Evolutionary conservation across 768 basidiomycete genomes (phyloP).

Genomic region (Mycena indigotica): DNA sequence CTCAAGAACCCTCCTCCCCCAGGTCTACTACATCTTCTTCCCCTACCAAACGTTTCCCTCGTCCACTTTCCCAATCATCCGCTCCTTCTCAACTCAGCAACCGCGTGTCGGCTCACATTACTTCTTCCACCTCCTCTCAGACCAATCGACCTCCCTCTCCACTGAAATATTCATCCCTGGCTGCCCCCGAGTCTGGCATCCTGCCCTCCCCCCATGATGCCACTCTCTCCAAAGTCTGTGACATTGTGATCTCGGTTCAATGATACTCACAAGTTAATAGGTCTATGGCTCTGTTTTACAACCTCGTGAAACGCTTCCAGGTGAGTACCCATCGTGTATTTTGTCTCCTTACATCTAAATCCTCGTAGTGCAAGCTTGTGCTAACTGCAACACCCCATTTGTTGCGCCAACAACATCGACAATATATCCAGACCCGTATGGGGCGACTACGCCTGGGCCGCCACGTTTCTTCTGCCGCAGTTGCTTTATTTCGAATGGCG

Average conservation of each 20-base stretch:
- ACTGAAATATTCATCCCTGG: conserved; percentile 51
- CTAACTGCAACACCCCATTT: conserved; percentile 63
- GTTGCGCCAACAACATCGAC: conserved; percentile 76
- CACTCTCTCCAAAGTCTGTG: conserved; percentile 78
- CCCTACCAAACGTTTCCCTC: conserved; percentile 52
- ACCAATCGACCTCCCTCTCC: conserved; percentile 55
- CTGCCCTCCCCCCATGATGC: conserved; percentile 56
- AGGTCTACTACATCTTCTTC: conserved; percentile 26
- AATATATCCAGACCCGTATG: conserved; percentile 75
- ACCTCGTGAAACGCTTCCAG: conserved; percentile 74
- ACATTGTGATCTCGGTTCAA: too few species aligned
- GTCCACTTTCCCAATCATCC: conserved; percentile 41
- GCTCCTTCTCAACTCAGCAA: conserved; percentile 39
- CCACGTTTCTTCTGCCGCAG: conserved; percentile 72
- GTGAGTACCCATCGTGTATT: too few species aligned
- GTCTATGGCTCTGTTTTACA: conserved; percentile 84
- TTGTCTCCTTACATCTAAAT: too few species aligned
- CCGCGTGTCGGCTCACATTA: conserved; percentile 61
- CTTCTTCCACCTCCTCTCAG: conserved; percentile 46
- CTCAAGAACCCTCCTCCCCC: conserved; percentile 15
- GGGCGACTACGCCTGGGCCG: conserved; percentile 30
- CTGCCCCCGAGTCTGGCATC: conserved; percentile 60
- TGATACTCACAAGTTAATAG: too few species aligned
- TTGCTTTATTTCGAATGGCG: conserved; percentile 73
- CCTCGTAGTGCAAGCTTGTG: conserved; percentile 69